Percentiles rank a stretch among this genome's conserved stretches.
Conservation (phyloP, 352 stramenopile species). For the Saprolegnia parasitica region DNA sequence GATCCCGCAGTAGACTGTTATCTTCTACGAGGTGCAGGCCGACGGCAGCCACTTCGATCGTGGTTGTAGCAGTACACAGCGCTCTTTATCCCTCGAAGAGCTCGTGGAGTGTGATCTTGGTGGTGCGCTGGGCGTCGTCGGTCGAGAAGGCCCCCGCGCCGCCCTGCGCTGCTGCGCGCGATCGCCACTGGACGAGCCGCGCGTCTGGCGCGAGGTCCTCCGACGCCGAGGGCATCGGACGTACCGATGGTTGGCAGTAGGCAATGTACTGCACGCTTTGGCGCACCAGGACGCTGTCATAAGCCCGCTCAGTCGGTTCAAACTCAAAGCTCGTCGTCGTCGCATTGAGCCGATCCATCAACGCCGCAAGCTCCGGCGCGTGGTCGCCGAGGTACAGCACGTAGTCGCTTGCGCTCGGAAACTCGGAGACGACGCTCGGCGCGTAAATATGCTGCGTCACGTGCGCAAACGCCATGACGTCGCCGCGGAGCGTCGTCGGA, state of each 20-base stretch:
- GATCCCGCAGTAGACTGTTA: no score
- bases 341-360: conserved; percentile 51
- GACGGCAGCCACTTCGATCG: no score
- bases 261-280: conserved; percentile 17
- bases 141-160: no score
- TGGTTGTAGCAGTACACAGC: no score
- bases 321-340: conserved; percentile 6
- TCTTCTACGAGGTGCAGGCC: no score
- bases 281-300: background rate
- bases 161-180: background rate
- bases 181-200: conserved; percentile 6
- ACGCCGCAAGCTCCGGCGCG: conserved; percentile 49
- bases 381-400: conserved; percentile 62
- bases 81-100: background rate
- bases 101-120: conserved; percentile 7
- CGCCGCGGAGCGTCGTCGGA: conserved; percentile 45
- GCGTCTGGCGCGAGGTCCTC: background rate
- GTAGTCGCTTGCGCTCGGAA: conserved; percentile 56
- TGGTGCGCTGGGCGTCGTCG: background rate
- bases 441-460: conserved; percentile 47
- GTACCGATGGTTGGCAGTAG: background rate
- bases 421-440: conserved; percentile 48
- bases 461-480: conserved; percentile 68
- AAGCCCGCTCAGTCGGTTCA: background rate
- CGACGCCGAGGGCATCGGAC: no score